These are phyloP conservation scores for Hypoxylon sp. DNA, from an alignment of 2,329 filamentous ascomycete species.

Conservation along the genomic window DNA sequence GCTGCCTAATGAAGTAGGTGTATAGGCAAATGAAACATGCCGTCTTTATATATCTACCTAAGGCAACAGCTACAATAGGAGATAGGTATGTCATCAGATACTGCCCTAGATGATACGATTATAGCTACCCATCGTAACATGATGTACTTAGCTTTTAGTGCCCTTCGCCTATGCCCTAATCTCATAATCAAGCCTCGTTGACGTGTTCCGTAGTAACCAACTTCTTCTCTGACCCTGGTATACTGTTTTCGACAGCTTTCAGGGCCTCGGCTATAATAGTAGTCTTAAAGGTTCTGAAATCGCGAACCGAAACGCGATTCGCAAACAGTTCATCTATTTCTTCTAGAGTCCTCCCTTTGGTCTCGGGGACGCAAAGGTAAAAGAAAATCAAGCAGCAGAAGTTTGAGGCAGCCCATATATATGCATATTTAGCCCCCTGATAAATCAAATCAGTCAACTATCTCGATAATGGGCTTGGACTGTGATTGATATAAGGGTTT, in stretches of 20 bases:
- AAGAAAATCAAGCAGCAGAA: conserved; percentile 52
- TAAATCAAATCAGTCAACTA: conserved; percentile 15
- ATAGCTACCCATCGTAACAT: neutral
- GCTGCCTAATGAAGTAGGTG: neutral
- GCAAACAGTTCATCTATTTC: conserved; percentile 54
- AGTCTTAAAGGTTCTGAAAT: conserved; percentile 50
- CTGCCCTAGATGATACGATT: no score
- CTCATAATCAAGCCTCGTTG: conserved; percentile 21
- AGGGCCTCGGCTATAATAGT: conserved; percentile 48
- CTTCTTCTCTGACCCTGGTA: conserved; percentile 28
- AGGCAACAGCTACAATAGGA: neutral
- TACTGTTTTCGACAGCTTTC: conserved; percentile 44
- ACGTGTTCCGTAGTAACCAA: conserved; percentile 38
- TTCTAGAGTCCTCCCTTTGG: conserved; percentile 51
- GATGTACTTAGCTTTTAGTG: neutral
- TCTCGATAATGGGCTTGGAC: neutral
- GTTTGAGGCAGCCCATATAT: conserved; percentile 59
- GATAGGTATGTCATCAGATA: no score
- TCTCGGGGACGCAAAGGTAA: conserved; percentile 52
- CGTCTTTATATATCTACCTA: neutral
- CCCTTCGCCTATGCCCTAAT: neutral
- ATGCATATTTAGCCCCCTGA: conserved; percentile 61
- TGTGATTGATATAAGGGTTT: neutral
- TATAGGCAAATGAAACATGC: neutral
- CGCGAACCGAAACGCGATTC: conserved; percentile 50